A percentile compares a stretch with the other conserved stretches of the same genome.
Conservation (phyloP, 805 yeast species). For the Yamadazyma tumulicola region DNA sequence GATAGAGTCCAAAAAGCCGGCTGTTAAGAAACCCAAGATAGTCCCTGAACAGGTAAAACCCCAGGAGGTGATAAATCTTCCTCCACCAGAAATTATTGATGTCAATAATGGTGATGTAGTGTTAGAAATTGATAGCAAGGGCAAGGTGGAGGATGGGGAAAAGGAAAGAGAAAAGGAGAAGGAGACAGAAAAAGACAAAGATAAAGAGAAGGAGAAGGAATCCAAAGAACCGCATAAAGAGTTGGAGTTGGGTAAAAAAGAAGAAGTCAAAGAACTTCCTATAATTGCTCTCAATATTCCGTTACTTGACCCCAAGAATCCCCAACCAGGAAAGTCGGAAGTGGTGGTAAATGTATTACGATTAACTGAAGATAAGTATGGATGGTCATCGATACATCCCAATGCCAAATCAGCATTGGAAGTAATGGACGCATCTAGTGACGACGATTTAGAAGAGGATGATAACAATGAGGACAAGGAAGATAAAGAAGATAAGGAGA, state of each 20-base stretch:
- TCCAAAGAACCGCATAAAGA: slow-evolving; percentile 8
- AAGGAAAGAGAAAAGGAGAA: neutral
- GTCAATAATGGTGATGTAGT: slow-evolving; percentile 7
- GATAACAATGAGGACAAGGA: slow-evolving; percentile 27
- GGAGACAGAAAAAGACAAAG: slow-evolving; percentile 4
- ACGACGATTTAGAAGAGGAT: slow-evolving; percentile 27
- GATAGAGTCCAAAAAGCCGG: slow-evolving; percentile 12
- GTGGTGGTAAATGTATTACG: slow-evolving; percentile 68
- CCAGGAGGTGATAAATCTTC: slow-evolving; percentile 14
- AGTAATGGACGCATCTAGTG: slow-evolving; percentile 37
- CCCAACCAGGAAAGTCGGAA: slow-evolving; percentile 56
- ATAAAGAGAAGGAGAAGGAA: slow-evolving; percentile 4
- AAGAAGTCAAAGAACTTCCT: slow-evolving; percentile 32
- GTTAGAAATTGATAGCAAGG: neutral
- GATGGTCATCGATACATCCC: slow-evolving; percentile 70
- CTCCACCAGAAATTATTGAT: slow-evolving; percentile 21
- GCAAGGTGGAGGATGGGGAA: slow-evolving; percentile 1
- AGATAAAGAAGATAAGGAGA: slow-evolving; percentile 13
- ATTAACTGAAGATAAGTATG: slow-evolving; percentile 80
- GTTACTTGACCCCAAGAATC: slow-evolving; percentile 41
- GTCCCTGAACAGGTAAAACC: slow-evolving; percentile 12
- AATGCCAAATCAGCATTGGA: slow-evolving; percentile 57
- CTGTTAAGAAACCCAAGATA: slow-evolving; percentile 16
- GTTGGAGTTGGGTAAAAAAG: slow-evolving; percentile 15
- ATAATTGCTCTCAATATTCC: slow-evolving; percentile 57